Conservation (phyloP, 495 filamentous ascomycete genomes). For the Hypoxylon crocopeplum region DNA sequence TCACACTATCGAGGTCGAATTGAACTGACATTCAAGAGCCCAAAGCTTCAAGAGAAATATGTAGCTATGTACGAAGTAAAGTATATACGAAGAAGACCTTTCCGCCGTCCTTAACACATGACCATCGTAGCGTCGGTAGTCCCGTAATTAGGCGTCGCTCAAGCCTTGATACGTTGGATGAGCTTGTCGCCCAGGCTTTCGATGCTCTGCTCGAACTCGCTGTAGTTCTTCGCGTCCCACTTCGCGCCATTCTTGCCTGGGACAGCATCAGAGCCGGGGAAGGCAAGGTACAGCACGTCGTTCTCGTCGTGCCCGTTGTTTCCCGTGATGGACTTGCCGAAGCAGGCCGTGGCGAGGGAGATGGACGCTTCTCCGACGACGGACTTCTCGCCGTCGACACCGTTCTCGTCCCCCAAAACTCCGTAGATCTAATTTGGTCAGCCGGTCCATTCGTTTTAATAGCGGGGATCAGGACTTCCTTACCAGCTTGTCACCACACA, state of each 20-base stretch:
- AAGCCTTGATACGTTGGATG: constrained; percentile 30
- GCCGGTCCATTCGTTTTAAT: background rate
- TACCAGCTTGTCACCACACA: constrained; percentile 64
- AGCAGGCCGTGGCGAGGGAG: constrained; percentile 65
- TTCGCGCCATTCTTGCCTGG: constrained; percentile 54
- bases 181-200: constrained; percentile 54
- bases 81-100: background rate
- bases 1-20: background rate
- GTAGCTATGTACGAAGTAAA: no score
- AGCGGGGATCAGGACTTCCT: background rate
- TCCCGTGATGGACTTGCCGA: constrained; percentile 52
- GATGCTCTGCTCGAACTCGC: constrained; percentile 60
- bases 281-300: constrained; percentile 65
- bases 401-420: constrained; percentile 73
- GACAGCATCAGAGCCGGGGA: constrained; percentile 56
- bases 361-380: constrained; percentile 65
- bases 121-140: background rate
- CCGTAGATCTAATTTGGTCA: constrained; percentile 59
- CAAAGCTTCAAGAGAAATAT: background rate
- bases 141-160: background rate
- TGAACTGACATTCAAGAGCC: background rate
- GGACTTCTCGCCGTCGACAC: constrained; percentile 51
- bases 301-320: constrained; percentile 57
- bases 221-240: constrained; percentile 53
- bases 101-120: background rate